Evolutionary conservation across 2,329 filamentous ascomycete species (phyloP).

Genomic region (Beauveria sp.): DNA sequence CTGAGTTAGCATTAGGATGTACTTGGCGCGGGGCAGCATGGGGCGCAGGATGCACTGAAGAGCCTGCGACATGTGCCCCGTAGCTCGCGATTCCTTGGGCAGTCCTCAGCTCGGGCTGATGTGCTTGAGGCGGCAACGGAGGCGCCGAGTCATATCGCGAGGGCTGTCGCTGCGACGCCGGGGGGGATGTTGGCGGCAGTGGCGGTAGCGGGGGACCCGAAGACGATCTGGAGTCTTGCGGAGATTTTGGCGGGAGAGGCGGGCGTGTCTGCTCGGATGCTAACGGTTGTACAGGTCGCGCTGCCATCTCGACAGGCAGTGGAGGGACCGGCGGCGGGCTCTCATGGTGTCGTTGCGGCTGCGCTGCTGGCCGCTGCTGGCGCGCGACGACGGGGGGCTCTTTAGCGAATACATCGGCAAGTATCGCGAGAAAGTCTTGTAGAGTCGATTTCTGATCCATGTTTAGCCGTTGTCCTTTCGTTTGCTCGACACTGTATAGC

Average conservation of each 20-base stretch:
- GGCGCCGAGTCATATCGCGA: conserved; percentile 43
- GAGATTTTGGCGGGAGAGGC: conserved; percentile 49
- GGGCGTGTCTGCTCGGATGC: conserved; percentile 31
- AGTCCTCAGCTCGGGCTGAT: conserved; percentile 6
- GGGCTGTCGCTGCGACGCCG: conserved; percentile 15
- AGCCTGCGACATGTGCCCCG: not conserved
- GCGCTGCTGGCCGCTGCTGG: conserved; percentile 42
- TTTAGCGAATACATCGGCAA: conserved; percentile 85
- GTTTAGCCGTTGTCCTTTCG: conserved; percentile 14
- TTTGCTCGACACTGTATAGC: not conserved
- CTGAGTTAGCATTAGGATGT: not conserved
- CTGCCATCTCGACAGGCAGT: conserved; percentile 56
- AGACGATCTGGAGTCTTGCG: conserved; percentile 20
- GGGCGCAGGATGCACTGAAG: conserved; percentile 6
- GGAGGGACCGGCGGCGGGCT: conserved; percentile 64
- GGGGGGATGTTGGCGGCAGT: conserved; percentile 19
- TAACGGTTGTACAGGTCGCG: conserved; percentile 30
- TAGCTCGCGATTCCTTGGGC: not conserved
- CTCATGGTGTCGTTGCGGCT: conserved; percentile 24
- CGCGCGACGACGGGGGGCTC: conserved; percentile 85
- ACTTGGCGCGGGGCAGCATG: not conserved
- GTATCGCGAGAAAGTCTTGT: conserved; percentile 70
- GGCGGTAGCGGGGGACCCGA: conserved; percentile 23
- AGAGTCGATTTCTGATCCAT: conserved; percentile 65
- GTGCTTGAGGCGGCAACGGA: conserved; percentile 32